Percentiles rank a stretch among this genome's conserved stretches.
Evolutionary conservation across 2,329 filamentous ascomycete genomes (phyloP).

Genomic region (Thelonectria olida): DNA sequence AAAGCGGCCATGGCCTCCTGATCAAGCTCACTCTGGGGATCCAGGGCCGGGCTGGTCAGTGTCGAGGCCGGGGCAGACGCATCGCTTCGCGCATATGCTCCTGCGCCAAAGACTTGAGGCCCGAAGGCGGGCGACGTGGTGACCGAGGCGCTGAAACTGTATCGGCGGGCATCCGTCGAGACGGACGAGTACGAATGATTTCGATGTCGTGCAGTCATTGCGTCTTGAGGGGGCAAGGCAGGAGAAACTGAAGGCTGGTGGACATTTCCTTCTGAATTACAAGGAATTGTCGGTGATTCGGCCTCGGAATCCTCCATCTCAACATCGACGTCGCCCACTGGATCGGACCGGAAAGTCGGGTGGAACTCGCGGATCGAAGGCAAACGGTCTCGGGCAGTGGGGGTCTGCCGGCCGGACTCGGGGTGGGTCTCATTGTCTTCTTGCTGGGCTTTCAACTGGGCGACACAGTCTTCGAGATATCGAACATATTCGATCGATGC

Average conservation of each 20-base stretch:
- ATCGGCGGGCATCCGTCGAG: constrained; percentile 60
- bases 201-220: constrained; percentile 43
- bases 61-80: constrained; percentile 59
- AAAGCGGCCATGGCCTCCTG: constrained; percentile 87
- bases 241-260: constrained; percentile 63
- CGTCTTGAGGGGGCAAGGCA: constrained; percentile 57
- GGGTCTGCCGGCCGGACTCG: constrained; percentile 41
- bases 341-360: constrained; percentile 52
- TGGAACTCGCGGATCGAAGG: constrained; percentile 52
- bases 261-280: constrained; percentile 42
- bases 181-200: constrained; percentile 65
- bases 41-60: constrained; percentile 66
- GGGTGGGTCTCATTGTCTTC: constrained; percentile 41
- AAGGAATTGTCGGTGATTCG: constrained; percentile 57
- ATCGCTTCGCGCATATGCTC: constrained; percentile 51
- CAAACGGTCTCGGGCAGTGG: constrained; percentile 40
- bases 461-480: constrained; percentile 90
- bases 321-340: constrained; percentile 55
- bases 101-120: constrained; percentile 51
- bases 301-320: constrained; percentile 69
- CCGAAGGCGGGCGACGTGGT: constrained; percentile 68
- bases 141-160: constrained; percentile 59
- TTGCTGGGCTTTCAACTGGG: constrained; percentile 75
- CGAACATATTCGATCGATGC: constrained; percentile 96
- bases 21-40: constrained; percentile 66